phyloP scores from a whole-genome alignment of 2,329 filamentous ascomycete species.

The Lecanosticta acicola region DNA sequence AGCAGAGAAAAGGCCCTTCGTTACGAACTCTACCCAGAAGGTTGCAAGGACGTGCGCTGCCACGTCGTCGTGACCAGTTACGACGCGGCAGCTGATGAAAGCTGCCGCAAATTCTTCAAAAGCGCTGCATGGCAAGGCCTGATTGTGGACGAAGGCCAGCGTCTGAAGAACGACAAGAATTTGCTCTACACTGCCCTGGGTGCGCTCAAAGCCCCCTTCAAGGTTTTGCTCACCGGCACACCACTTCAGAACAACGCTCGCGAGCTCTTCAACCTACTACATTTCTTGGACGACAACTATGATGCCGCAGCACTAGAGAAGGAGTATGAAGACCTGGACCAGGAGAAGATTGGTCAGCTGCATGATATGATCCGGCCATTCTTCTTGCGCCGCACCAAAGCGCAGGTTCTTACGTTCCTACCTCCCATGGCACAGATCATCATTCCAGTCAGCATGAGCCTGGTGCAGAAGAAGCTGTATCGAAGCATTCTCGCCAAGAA shows the following conservation, averaged over 20 bases:
- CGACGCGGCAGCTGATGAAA: conserved; percentile 73
- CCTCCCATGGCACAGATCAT: conserved; percentile 94
- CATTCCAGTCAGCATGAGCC: conserved; percentile 88
- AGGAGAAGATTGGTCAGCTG: conserved; percentile 72
- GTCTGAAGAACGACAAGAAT: conserved; percentile 87
- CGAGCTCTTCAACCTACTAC: conserved; percentile 92
- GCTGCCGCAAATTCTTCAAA: conserved; percentile 60
- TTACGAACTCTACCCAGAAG: conserved; percentile 75
- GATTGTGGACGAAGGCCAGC: conserved; percentile 90
- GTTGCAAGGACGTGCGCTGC: conserved; percentile 64
- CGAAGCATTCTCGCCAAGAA: conserved; percentile 91
- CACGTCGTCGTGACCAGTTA: conserved; percentile 95
- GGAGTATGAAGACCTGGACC: conserved; percentile 70
- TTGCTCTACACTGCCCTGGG: conserved; percentile 70
- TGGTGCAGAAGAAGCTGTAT: conserved; percentile 88
- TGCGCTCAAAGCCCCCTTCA: conserved; percentile 71
- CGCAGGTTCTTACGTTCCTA: conserved; percentile 81
- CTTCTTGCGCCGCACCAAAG: conserved; percentile 75
- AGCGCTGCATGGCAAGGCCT: conserved; percentile 77
- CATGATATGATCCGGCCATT: conserved; percentile 75
- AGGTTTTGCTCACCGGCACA: conserved; percentile 79
- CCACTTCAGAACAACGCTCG: conserved; percentile 93
- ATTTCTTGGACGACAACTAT: conserved; percentile 74
- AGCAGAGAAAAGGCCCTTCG: conserved; percentile 70
- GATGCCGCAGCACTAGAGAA: conserved; percentile 69